Evolutionary conservation across 176 grass and related monocot species (phyloP), one percentile per base, ranked within the genome.

Genomic region (Oryza meyeriana): DNA sequence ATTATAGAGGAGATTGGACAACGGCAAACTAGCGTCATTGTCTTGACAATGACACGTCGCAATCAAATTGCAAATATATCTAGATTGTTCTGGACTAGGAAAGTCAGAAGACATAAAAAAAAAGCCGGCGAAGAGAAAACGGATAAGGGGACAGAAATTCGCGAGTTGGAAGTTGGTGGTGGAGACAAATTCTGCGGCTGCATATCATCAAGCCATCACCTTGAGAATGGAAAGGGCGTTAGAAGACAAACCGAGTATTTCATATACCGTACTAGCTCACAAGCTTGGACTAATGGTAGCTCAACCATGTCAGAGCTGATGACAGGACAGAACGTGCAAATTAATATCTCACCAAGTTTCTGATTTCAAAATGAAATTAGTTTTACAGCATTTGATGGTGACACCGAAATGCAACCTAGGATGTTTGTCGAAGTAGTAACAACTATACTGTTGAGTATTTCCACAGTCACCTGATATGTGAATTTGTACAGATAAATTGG

Each of bases 51-150:
- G 33, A 1, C 25, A 30, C 3, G 18, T 69, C 34, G 61, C 72
- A 77, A 69, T 69, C 63, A 42, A 20, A 20, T 42, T 59, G 64
- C 18, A 41, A 59, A 66, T 71, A 71, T 36, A 78, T 78, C 35
- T 78, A 6, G 34, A 29, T 27, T 20, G 27, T 27, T 20, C 9
- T 62, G 25, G 1, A 63, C 50, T 26, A 42, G 17, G 17, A 0
- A 76, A 78, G n/a, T 22, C 71, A 36, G 31, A 10, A 10, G 63
- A n/a, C 4, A 52, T 22, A 29, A 8, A 39, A 55, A 76, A 41
- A 57, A 7, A 13, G 4, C 6, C 2, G 16, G 22, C 0, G 17
- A 39, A 69, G 18, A 84, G 18, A 84, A 75, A 28, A 33, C 3
- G 34, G 48, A 59, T 45, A 5, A 12, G 3, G 20, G 27, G 22